phyloP scores from a whole-genome alignment of 805 yeast species.

The Cyberlindnera euphorbiae region DNA sequence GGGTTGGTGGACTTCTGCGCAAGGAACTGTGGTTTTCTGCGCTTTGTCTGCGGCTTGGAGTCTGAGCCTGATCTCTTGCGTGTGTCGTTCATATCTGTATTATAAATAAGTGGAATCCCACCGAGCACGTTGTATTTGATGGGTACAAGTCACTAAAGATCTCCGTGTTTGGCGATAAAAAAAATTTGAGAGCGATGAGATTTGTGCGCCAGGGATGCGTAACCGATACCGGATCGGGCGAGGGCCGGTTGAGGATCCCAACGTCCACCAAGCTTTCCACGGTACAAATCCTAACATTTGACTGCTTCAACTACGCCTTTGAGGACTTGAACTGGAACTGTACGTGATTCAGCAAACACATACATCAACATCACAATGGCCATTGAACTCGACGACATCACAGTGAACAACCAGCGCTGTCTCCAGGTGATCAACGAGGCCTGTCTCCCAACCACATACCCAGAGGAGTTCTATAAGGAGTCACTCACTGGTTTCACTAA shows the following conservation, averaged over 20 bases:
- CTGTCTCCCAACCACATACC: constrained; percentile 46
- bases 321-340: too few species aligned
- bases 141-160: neutral
- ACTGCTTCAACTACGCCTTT: too few species aligned
- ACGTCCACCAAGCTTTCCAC: too few species aligned
- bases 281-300: too few species aligned
- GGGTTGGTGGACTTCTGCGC: constrained; percentile 32
- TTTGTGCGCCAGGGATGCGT: too few species aligned
- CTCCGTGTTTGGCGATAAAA: too few species aligned
- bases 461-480: constrained; percentile 50
- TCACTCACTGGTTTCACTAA: constrained; percentile 47
- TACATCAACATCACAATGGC: constrained; percentile 2
- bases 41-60: constrained; percentile 14
- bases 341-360: too few species aligned
- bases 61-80: constrained; percentile 18
- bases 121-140: neutral
- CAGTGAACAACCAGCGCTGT: constrained; percentile 54
- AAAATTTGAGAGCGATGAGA: too few species aligned
- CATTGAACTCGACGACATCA: constrained; percentile 52
- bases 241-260: too few species aligned
- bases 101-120: neutral
- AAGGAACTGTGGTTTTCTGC: constrained; percentile 17
- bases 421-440: constrained; percentile 52
- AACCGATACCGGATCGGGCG: too few species aligned
- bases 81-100: constrained; percentile 7